Evolutionary conservation across 352 stramenopile genomes (phyloP).

Genomic region (Globisporangium heterothallicum): DNA sequence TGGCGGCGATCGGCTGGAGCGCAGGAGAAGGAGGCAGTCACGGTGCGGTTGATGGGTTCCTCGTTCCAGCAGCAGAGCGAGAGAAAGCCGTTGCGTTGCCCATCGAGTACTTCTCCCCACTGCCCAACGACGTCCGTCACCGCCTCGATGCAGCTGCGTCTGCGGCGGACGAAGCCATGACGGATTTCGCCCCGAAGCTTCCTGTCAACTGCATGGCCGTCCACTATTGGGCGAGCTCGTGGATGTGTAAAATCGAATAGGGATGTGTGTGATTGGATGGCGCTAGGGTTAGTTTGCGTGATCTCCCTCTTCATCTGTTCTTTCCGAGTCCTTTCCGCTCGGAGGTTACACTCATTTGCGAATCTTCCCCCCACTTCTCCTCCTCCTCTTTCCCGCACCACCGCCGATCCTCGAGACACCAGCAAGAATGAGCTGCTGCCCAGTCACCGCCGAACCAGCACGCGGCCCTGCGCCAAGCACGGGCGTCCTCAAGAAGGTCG

Average conservation of each 20-base stretch:
- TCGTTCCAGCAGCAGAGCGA: constrained; percentile 12
- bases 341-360: background rate
- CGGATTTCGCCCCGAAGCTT: too few species aligned
- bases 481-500: constrained; percentile 62
- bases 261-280: background rate
- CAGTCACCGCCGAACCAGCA: constrained; percentile 56
- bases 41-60: constrained; percentile 15
- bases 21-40: background rate
- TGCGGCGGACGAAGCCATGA: constrained; percentile 2
- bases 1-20: constrained; percentile 34
- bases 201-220: constrained; percentile 21
- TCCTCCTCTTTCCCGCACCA: too few species aligned
- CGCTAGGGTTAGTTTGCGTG: background rate
- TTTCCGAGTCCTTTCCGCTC: background rate
- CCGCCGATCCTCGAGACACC: background rate
- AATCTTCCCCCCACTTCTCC: background rate
- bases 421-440: constrained; percentile 65
- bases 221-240: constrained; percentile 43
- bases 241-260: constrained; percentile 12
- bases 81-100: constrained; percentile 26
- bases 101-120: constrained; percentile 29
- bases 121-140: constrained; percentile 24
- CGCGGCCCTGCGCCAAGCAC: constrained; percentile 32
- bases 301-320: constrained; percentile 1
- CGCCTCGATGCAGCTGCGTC: too few species aligned